phyloP scores from a whole-genome alignment of 306 rosid species.

The Astragalus membranaceus region DNA sequence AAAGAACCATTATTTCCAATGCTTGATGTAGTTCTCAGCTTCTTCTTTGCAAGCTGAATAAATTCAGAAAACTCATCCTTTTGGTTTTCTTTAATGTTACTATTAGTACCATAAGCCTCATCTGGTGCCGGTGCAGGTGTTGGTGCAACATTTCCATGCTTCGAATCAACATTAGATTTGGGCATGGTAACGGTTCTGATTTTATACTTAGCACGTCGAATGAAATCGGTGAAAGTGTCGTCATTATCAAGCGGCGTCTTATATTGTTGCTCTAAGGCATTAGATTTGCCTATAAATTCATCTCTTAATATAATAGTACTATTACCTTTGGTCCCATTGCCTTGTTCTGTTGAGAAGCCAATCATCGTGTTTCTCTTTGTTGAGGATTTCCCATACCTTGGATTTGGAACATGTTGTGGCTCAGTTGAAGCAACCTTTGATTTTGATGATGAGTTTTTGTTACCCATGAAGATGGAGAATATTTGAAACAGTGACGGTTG shows the following conservation, averaged over 20 bases:
- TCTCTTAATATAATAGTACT: neutral
- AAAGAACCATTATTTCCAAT: slow-evolving; percentile 23
- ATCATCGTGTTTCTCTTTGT: neutral
- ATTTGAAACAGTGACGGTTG: neutral
- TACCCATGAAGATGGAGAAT: neutral
- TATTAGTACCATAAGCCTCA: neutral
- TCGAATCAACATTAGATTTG: neutral
- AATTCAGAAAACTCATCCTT: slow-evolving; percentile 40
- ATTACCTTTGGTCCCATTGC: neutral
- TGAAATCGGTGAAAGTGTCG: slow-evolving; percentile 29
- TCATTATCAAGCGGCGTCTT: slow-evolving; percentile 6
- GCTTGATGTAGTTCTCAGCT: slow-evolving; percentile 28
- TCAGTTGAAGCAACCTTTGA: slow-evolving; percentile 10
- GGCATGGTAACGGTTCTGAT: slow-evolving; percentile 15
- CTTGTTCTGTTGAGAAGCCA: neutral
- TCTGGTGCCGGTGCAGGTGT: neutral
- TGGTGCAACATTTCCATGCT: neutral
- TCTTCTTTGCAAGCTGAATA: slow-evolving; percentile 32
- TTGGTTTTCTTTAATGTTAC: slow-evolving; percentile 1
- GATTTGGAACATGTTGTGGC: neutral
- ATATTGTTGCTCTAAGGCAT: no score
- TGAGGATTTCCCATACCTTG: neutral
- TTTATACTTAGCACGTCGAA: slow-evolving; percentile 12
- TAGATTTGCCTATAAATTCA: neutral
- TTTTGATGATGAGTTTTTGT: slow-evolving; percentile 10